These are phyloP conservation scores for Mollisia scopiformis DNA, from an alignment of 2,329 filamentous ascomycete genomes.

Conservation along the genomic window DNA sequence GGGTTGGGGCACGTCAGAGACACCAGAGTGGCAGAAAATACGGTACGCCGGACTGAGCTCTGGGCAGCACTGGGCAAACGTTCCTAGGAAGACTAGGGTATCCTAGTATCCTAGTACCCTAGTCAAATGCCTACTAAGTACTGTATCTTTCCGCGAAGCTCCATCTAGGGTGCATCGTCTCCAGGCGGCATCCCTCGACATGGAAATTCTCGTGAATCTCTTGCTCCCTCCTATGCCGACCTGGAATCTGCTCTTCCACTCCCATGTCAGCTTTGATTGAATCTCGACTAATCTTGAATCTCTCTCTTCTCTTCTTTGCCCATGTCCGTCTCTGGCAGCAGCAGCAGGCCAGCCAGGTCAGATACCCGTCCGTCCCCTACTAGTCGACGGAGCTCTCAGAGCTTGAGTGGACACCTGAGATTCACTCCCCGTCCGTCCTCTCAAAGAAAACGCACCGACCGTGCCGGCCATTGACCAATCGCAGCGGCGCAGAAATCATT, in stretches of 20 bases:
- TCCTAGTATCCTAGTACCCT: background rate
- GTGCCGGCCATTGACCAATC: conserved; percentile 4
- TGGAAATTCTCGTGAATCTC: too few relatives aligned
- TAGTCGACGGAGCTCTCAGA: too few relatives aligned
- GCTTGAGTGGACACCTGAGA: too few relatives aligned
- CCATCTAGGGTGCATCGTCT: too few relatives aligned
- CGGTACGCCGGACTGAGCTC: conserved; percentile 1
- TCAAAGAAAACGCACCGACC: background rate
- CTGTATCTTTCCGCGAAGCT: too few relatives aligned
- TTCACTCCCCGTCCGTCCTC: too few relatives aligned
- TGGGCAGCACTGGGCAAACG: background rate
- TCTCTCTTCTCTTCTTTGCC: too few relatives aligned
- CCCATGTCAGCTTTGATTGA: too few relatives aligned
- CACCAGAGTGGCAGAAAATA: conserved; percentile 12
- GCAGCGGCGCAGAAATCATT: conserved; percentile 1
- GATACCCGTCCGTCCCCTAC: background rate
- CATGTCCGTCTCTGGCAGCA: background rate
- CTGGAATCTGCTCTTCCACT: too few relatives aligned
- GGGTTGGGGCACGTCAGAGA: conserved; percentile 2
- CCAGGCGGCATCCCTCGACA: background rate
- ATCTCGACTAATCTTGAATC: too few relatives aligned
- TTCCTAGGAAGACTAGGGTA: background rate
- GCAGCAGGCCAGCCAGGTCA: background rate
- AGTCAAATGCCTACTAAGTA: background rate
- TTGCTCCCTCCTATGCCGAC: too few relatives aligned